Evolutionary conservation across 2,329 filamentous ascomycete genomes (phyloP), one percentile per base, ranked within the genome.

Genomic region (Ophiocordyceps unilateralis): DNA sequence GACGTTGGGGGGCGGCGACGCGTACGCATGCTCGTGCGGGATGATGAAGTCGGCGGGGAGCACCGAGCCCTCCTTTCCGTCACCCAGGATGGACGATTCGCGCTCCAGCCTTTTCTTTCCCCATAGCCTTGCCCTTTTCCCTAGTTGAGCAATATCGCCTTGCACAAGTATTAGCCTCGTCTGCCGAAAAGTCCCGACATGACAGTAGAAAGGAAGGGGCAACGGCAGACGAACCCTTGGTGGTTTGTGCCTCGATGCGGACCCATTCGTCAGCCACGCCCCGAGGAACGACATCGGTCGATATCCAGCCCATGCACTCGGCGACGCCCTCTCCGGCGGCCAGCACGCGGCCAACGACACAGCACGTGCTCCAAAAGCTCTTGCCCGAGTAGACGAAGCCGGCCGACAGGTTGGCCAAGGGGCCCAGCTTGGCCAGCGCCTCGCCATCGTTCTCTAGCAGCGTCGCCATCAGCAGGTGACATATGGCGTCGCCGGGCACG

Each of bases 251-350:
- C 20, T 74, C 68, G 40, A 80, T 66, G 44, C 74, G 70, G 17
- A 78, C 57, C 73, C 76, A 79, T 10, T 74, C 73, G 40, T 76
- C 69, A 7, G 58, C 59, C 15, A 70, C 51, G 0, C 66, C 69
- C 12, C 63, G 55, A 0, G 76, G 76, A 2, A 68, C 52, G 17
- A 80, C 65, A 43, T 76, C 70, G 24, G 71, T 77, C 11, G 75
- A 78, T 43, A 82, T 65, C 78, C 78, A 80, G 42, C 77, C 77
- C 74, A 81, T 76, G 53, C 77, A 77, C 53, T 81, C 77, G 0
- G 69, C 69, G 15, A 76, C 70, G 3, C 75, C 76, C 43, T 69
- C 69, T 8, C 74, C 72, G 23, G 76, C 76, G 24, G 76, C 76
- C 28, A 82, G 60, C 3, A 82, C 75, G 23, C 76, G 70, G 4